phyloP scores from a whole-genome alignment of 257 asterid genomes.

The Catharanthus roseus region DNA sequence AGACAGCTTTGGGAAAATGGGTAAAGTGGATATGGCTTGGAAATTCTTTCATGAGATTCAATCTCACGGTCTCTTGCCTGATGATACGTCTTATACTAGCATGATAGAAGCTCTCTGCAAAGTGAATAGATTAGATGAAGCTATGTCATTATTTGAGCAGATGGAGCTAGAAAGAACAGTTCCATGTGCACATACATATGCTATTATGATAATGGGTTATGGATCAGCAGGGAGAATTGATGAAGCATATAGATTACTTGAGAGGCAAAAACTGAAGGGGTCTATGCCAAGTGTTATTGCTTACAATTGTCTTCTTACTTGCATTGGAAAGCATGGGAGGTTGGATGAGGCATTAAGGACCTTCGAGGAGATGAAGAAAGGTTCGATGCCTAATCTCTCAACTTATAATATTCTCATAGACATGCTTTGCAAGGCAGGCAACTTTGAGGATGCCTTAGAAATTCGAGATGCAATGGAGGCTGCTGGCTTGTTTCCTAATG shows the following conservation, averaged over 20 bases:
- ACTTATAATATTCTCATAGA: slow-evolving; percentile 75
- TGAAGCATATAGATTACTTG: slow-evolving; percentile 66
- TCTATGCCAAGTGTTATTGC: slow-evolving; percentile 76
- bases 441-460: slow-evolving; percentile 52
- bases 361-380: slow-evolving; percentile 66
- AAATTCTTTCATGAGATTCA: slow-evolving; percentile 75
- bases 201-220: slow-evolving; percentile 88
- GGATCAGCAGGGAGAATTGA: slow-evolving; percentile 70
- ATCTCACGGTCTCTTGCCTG: slow-evolving; percentile 53
- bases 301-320: slow-evolving; percentile 65
- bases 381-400: slow-evolving; percentile 67
- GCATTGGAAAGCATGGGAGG: slow-evolving; percentile 64
- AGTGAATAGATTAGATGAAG: slow-evolving; percentile 55
- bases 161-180: slow-evolving; percentile 57
- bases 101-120: slow-evolving; percentile 80
- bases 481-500: slow-evolving; percentile 52
- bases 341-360: slow-evolving; percentile 52
- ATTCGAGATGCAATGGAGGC: slow-evolving; percentile 56
- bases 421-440: slow-evolving; percentile 70
- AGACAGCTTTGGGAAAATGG: slow-evolving; percentile 77
- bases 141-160: slow-evolving; percentile 68
- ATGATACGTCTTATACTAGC: slow-evolving; percentile 75
- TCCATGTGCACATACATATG: slow-evolving; percentile 82
- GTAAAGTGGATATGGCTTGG: slow-evolving; percentile 85
- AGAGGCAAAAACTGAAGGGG: slow-evolving; percentile 76